phyloP scores from a whole-genome alignment of 106 monocot genomes.

The Narthecium ossifragum region DNA sequence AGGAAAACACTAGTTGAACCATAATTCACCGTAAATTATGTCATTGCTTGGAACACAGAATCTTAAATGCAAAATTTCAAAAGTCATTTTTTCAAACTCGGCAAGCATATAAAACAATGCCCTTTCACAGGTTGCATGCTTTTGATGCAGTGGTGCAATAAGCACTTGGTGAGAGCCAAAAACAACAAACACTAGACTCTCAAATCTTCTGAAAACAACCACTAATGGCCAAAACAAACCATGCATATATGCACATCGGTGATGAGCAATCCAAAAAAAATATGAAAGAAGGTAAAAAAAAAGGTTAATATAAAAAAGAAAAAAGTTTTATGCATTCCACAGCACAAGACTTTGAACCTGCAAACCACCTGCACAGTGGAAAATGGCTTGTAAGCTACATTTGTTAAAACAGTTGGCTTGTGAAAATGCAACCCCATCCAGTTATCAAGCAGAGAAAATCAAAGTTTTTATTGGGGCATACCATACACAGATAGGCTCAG shows the following conservation, averaged over 20 bases:
- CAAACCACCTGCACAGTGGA: conserved; percentile 52
- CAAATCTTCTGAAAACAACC: neutral
- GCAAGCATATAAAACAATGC: too few relatives aligned
- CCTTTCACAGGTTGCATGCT: too few relatives aligned
- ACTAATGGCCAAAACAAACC: neutral
- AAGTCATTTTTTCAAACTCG: too few relatives aligned
- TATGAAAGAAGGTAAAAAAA: neutral
- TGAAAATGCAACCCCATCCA: neutral
- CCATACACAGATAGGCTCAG: conserved; percentile 4
- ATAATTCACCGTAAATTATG: too few relatives aligned
- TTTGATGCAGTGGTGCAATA: too few relatives aligned
- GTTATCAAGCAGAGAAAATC: neutral
- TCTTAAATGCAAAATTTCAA: too few relatives aligned
- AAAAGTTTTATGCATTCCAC: conserved; percentile 15
- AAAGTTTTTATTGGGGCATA: conserved; percentile 10
- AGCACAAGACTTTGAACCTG: conserved; percentile 39
- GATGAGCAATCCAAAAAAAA: neutral
- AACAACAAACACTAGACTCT: too few relatives aligned
- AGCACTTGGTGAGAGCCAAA: too few relatives aligned
- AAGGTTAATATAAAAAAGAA: neutral
- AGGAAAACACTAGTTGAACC: too few relatives aligned
- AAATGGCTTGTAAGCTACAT: conserved; percentile 36
- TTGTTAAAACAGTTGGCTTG: conserved; percentile 2
- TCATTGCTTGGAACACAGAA: too few relatives aligned
- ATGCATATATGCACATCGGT: neutral